Conservation (phyloP, 768 basidiomycete genomes). For the Tulasnella sp. region DNA sequence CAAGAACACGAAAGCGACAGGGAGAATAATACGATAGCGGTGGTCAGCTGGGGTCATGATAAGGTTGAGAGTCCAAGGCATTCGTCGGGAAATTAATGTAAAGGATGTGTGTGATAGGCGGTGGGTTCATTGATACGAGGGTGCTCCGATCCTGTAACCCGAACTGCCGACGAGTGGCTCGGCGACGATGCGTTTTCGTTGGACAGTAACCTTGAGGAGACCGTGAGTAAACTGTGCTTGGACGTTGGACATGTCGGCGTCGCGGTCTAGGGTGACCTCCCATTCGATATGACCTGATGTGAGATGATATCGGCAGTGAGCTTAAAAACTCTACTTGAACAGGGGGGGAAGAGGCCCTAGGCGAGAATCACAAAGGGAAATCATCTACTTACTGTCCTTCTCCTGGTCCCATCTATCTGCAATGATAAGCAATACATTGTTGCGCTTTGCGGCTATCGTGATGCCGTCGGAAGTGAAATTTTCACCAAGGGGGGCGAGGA, state of each 20-base stretch:
- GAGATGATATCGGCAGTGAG: not conserved
- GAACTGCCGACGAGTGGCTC: too few species aligned
- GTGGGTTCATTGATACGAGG: too few species aligned
- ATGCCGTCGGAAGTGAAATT: slow-evolving; percentile 22
- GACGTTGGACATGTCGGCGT: slow-evolving; percentile 21
- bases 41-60: too few species aligned
- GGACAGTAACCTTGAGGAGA: slow-evolving; percentile 21
- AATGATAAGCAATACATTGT: slow-evolving; percentile 20
- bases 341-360: not conserved
- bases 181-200: slow-evolving; percentile 6
- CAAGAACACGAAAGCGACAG: too few species aligned
- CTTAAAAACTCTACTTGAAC: not conserved
- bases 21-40: too few species aligned
- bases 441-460: slow-evolving; percentile 22
- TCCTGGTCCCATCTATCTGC: slow-evolving; percentile 23
- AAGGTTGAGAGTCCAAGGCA: too few species aligned
- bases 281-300: slow-evolving; percentile 22
- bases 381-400: slow-evolving; percentile 19
- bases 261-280: slow-evolving; percentile 21
- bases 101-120: too few species aligned
- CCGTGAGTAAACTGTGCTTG: slow-evolving; percentile 20
- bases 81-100: too few species aligned
- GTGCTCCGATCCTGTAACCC: too few species aligned
- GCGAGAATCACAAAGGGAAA: not conserved
- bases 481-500: slow-evolving; percentile 20